A percentile compares a stretch with the other conserved stretches of the same genome.
These are phyloP conservation scores for Saccharomycopsis lassenensis DNA, from an alignment of 805 yeast species.

Conservation along the genomic window DNA sequence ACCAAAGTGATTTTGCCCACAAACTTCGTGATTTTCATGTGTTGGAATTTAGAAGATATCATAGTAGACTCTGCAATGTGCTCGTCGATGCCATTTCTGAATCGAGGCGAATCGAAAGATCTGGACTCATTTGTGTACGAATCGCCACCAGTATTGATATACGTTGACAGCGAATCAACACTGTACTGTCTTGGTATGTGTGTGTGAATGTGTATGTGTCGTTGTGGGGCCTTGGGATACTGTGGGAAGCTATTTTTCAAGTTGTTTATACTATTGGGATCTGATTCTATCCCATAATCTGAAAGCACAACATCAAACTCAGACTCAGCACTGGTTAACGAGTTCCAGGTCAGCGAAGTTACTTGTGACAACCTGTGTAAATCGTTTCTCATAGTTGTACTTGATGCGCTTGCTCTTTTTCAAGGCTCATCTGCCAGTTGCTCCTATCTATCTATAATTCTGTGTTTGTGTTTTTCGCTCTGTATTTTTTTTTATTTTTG, in stretches of 20 bases:
- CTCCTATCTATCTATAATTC: not conserved
- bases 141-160: not conserved
- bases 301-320: slow-evolving; percentile 3
- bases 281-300: slow-evolving; percentile 12
- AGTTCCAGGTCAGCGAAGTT: too few relatives aligned
- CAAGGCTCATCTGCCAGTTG: not conserved
- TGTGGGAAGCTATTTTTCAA: not conserved
- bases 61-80: too few relatives aligned
- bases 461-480: not conserved
- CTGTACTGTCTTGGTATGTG: not conserved
- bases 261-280: too few relatives aligned
- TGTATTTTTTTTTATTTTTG: not conserved
- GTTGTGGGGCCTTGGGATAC: not conserved
- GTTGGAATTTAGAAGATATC: too few relatives aligned
- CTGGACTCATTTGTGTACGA: not conserved
- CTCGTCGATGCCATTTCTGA: too few relatives aligned
- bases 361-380: too few relatives aligned
- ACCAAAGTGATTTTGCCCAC: too few relatives aligned
- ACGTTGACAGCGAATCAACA: not conserved
- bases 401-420: not conserved
- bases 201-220: not conserved
- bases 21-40: too few relatives aligned
- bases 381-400: not conserved
- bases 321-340: not conserved
- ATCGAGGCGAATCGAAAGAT: not conserved